Evolutionary conservation across 179 eudicot genomes (phyloP).

Genomic region (Beta lomatogona): DNA sequence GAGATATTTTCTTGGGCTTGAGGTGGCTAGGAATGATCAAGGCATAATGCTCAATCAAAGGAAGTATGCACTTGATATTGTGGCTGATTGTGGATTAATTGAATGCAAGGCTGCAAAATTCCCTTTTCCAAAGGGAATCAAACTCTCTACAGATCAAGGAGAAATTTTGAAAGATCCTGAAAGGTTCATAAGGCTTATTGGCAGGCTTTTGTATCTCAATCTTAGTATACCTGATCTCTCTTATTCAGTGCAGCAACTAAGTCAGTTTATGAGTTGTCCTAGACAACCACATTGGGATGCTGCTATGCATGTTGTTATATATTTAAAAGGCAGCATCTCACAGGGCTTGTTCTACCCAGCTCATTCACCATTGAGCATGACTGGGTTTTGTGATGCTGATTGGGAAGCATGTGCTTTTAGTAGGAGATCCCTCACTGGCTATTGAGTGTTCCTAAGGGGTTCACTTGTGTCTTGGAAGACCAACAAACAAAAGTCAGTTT

Average conservation of each 20-base stretch:
- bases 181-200: not conserved
- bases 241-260: not conserved
- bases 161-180: not conserved
- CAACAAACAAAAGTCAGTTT: no score
- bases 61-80: not conserved
- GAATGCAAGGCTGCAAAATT: not conserved
- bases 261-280: not conserved
- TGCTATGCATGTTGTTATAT: not conserved
- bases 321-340: not conserved
- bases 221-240: not conserved
- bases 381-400: slow-evolving; percentile 5
- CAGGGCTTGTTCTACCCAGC: no score
- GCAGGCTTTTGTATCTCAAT: not conserved
- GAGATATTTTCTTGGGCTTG: not conserved
- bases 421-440: no score
- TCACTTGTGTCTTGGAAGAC: no score
- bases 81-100: not conserved
- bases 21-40: not conserved
- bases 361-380: not conserved
- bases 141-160: not conserved
- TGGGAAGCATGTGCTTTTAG: not conserved
- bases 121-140: not conserved
- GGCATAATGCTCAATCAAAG: not conserved
- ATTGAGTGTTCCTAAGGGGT: no score
- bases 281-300: not conserved